Percentiles rank a stretch among this genome's conserved stretches.
Conservation (phyloP, 129 eudicot genomes). For the Centrapalus pauciflorus region DNA sequence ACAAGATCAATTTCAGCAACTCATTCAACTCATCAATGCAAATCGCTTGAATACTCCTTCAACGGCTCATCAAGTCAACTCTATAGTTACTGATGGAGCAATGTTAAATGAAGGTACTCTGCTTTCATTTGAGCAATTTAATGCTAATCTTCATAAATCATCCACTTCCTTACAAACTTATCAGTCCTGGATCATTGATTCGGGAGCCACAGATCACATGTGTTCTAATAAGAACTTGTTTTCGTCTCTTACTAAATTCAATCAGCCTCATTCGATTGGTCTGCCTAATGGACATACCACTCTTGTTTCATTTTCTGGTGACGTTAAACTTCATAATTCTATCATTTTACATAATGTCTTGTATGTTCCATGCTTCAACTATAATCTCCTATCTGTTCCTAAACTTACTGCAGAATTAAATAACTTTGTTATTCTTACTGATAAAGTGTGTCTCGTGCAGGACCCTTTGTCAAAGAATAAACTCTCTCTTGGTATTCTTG, state of each 20-base stretch:
- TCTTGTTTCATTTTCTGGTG: neutral
- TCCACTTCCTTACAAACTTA: neutral
- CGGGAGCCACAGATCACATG: no score
- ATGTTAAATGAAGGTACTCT: neutral
- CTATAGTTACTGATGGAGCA: neutral
- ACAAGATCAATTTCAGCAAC: neutral
- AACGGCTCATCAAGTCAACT: neutral
- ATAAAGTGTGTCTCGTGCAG: neutral
- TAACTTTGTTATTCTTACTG: neutral
- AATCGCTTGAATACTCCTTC: neutral
- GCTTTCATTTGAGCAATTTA: neutral
- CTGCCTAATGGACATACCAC: neutral
- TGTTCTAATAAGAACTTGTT: neutral
- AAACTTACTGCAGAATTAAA: neutral
- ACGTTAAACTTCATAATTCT: neutral
- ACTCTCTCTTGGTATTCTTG: neutral
- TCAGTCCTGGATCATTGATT: neutral
- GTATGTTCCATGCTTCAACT: neutral
- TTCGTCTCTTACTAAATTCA: neutral
- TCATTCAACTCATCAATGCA: neutral
- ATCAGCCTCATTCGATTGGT: no score
- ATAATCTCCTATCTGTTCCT: neutral
- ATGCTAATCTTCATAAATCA: neutral
- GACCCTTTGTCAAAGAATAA: no score
- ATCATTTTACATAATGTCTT: neutral